Conservation (phyloP, 169 alveolate genomes). For the Sarcocystis neurona region DNA sequence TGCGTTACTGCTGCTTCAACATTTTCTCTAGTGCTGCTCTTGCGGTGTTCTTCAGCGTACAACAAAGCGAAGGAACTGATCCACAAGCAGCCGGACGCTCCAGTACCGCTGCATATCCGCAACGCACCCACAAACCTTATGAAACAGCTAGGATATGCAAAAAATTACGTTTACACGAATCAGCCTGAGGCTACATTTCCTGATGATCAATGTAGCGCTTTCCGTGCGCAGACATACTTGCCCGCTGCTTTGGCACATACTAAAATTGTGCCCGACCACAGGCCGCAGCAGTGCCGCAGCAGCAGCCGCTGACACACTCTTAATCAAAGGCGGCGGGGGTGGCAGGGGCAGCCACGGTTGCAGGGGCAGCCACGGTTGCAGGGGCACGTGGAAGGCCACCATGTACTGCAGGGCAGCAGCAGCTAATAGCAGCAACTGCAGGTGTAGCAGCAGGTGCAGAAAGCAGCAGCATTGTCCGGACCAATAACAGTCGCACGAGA, state of each 20-base stretch:
- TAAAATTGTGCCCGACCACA: slow-evolving; percentile 8
- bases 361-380: too few species aligned
- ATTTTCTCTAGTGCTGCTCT: neutral
- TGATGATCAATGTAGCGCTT: neutral
- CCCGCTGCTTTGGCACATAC: neutral
- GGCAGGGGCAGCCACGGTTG: too few species aligned
- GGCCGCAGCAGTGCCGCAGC: too few species aligned
- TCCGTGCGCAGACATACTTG: slow-evolving; percentile 20
- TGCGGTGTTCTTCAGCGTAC: slow-evolving; percentile 33
- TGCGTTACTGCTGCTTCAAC: too few species aligned
- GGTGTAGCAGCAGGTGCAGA: too few species aligned
- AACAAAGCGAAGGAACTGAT: slow-evolving; percentile 30
- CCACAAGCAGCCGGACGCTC: slow-evolving; percentile 2
- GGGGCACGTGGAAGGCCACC: too few species aligned
- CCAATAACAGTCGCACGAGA: too few species aligned
- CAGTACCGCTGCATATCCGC: slow-evolving; percentile 47
- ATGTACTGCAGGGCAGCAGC: too few species aligned
- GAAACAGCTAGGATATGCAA: slow-evolving; percentile 31
- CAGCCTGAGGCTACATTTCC: slow-evolving; percentile 42
- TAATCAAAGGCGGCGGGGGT: too few species aligned
- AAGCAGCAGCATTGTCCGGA: too few species aligned
- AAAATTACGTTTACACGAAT: slow-evolving; percentile 43
- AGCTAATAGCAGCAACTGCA: too few species aligned
- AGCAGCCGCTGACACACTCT: too few species aligned
- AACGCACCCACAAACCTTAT: slow-evolving; percentile 56